Evolutionary conservation across 2,329 filamentous ascomycete species (phyloP), one percentile per base, ranked within the genome.

Genomic region (Lachnellula suecica): DNA sequence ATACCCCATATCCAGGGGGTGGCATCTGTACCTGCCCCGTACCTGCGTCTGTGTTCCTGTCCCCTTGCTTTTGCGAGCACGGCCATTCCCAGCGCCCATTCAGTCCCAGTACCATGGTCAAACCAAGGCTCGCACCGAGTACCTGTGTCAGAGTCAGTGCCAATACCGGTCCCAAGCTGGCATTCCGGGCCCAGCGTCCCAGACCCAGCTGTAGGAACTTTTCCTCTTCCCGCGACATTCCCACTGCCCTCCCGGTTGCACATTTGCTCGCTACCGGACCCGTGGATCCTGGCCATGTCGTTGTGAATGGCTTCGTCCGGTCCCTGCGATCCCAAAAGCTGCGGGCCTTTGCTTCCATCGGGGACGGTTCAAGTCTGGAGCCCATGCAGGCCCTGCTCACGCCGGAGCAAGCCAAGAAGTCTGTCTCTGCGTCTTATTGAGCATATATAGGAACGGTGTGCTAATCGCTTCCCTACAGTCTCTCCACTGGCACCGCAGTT

Each of bases 311-410:
- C 56, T 93, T 88, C 74, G 79, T 97, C 50, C 83, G 89, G 58
- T 93, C 90, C 4, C 85, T 96, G 54, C 82, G 93, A 57, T 89
- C 90, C 69, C 91, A 95, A 76, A 96, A 97, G 69, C 81, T 81
- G 20, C 78, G 88, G 54, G 85, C 88, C 4, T 97, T 99, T 72
- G 87, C 92, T 47, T 83, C 91, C 54, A 77, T 97, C 47, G 87
- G 87, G 10, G 94, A 99, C 75, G 94, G 94, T 41, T 95, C 91
- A 11, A 91, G 88, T 38, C 76, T 89, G 60, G 77, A 85, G 56
- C 78, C 89, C 24, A 70, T 97, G 50, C 94, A 99, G 73, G 61
- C 62, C 44, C 52, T 67, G 5, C 54, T 69, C 25, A 64, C 58
- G 42, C 62, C 61, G 23, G 53, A 58, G 47, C 61, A 63, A 62